Evolutionary conservation across 306 rosid species (phyloP), one percentile per base, ranked within the genome.

Genomic region (Gastrolobium bilobum): DNA sequence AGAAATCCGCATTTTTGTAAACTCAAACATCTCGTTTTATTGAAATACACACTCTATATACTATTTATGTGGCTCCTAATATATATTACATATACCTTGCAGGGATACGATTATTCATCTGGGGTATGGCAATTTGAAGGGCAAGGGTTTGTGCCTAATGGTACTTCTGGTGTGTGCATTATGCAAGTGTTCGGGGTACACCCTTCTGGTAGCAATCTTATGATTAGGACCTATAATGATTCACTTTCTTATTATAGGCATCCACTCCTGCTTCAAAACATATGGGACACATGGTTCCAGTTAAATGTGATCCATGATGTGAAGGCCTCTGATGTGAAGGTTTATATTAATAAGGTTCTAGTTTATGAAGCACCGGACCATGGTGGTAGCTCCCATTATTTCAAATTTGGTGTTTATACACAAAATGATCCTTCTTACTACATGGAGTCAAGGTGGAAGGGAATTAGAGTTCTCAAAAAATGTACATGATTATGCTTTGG

Each of bases 361-460:
- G 83, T 53, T 53, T 44, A 31, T 2, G 31, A 72, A 64, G 81
- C 69, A 1, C 10, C 40, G 5, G 83, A 81, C 3, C 87, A 47
- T 5, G 83, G 85, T 1, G 88, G 86, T 6, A 4, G 15, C 5
- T 62, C 53, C 38, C 82, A 84, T 72, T 64, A 84, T 57, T 84
- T 87, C 72, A 87, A 87, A 14, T 84, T 79, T 61, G 81, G 86
- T 6, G 86, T 87, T 10, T 84, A 87, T 69, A 15, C 86, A 30
- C 83, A 84, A 43, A 15, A 69, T 10, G 48, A 81, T 75, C 43
- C 47, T 58, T 81, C 90, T 2, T 44, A 51, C 56, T 79, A 50
- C 60, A 81, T 78, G 81, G 81, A 84, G 61, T 87, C 90, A 3
- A 76, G 76, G 34, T 84, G 87, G 87, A 87, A 87, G 61, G 87